These are phyloP conservation scores for Lanmaoa pseudosensibilis DNA, from an alignment of 768 basidiomycete species.

Conservation along the genomic window DNA sequence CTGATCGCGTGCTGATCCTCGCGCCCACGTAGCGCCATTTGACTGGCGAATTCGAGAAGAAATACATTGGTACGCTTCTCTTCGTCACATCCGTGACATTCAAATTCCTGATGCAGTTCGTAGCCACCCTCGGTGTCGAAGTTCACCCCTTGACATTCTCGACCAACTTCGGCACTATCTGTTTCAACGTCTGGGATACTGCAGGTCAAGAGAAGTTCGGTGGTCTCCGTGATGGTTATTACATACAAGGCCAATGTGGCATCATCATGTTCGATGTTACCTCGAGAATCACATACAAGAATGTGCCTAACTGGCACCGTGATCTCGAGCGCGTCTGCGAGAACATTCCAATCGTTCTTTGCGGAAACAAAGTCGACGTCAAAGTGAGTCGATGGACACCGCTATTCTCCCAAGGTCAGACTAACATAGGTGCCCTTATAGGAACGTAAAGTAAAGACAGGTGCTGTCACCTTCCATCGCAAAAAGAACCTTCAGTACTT, in stretches of 20 bases:
- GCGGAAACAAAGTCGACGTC: conserved; percentile 99
- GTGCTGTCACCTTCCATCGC: conserved; percentile 97
- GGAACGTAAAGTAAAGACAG: conserved; percentile 99
- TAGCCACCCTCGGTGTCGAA: conserved; percentile 99
- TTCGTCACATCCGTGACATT: conserved; percentile 11
- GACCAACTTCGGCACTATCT: conserved; percentile 98
- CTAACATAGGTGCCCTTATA: conserved; percentile 34
- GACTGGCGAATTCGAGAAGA: conserved; percentile 99
- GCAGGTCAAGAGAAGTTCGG: conserved; percentile 99
- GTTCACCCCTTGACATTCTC: conserved; percentile 95
- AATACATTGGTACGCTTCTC: conserved; percentile 83
- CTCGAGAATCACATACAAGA: conserved; percentile 99
- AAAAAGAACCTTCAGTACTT: conserved; percentile 99
- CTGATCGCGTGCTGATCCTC: conserved; percentile 61
- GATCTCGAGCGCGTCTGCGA: conserved; percentile 99
- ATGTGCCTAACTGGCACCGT: conserved; percentile 99
- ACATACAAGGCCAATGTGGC: conserved; percentile 97
- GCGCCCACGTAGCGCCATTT: conserved; percentile 74
- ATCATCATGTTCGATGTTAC: conserved; percentile 99
- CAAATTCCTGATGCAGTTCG: conserved; percentile 12
- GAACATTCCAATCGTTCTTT: conserved; percentile 98
- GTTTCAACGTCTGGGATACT: conserved; percentile 99
- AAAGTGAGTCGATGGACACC: conserved; percentile 61
- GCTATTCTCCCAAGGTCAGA: background rate
- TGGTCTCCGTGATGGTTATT: conserved; percentile 95